Evolutionary conservation across 2,329 filamentous ascomycete species (phyloP), one percentile per base, ranked within the genome.

Genomic region (Tolypocladium inflatum): DNA sequence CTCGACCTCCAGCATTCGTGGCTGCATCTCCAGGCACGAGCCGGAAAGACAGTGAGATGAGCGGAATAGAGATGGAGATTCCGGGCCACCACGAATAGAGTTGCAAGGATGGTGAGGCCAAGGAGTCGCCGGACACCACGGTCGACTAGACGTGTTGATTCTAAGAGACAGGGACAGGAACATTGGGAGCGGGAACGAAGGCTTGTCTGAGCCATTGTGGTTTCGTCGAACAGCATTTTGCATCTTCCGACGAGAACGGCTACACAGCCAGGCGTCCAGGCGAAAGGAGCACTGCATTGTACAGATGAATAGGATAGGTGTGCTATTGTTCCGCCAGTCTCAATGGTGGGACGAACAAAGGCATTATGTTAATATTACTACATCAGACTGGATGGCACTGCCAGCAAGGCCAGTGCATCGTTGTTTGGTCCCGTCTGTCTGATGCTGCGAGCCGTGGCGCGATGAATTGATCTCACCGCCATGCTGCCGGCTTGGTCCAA

Each of bases 61-160:
- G 61, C 35, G 57, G 59, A 26, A 73, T 74, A 68, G 72, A 78
- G 54, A 71, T 77, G 65, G 75, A 77, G 9, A 63, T 72, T 50
- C 61, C 65, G 8, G 64, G 70, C 35, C 63, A 64, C 43, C 60
- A 64, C 52, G 57, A 63, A 17, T 61, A 61, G 55, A 43, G 13
- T 9, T 54, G 21, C 13, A 3, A 37, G 21, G 50, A 19, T 33
- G 6, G 11, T 11, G 8, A 4, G 15, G 48, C 21, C 3, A 19
- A 33, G 5, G 19, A 33, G 26, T 33, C 26, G 45, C 3, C 23
- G 4, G 45, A 19, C 19, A n/a, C 30, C 35, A 30, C 5, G n/a
- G 11, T 17, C 26, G 48, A 51, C 9, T 13, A 35, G 48, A 52
- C 19, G 10, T 37, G 48, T n/a, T 4, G 9, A 30, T 35, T 21